Evolutionary conservation across 495 filamentous ascomycete genomes (phyloP).

Genomic region (Aspergillus sclerotiicarbonarius): DNA sequence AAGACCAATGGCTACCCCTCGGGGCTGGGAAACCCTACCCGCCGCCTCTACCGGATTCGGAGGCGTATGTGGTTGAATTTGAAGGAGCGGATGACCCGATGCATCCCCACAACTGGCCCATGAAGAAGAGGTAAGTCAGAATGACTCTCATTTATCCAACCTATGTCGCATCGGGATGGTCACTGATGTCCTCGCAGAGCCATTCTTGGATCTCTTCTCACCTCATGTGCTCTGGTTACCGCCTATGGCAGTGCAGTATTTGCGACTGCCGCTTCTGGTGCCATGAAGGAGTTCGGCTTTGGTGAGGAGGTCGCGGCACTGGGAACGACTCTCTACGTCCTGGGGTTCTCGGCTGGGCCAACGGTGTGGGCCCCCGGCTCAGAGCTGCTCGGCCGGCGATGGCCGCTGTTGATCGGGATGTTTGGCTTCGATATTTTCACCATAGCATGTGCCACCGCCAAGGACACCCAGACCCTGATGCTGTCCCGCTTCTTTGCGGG

Average conservation of each 20-base stretch:
- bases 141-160: slow-evolving; percentile 22
- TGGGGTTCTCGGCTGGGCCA: slow-evolving; percentile 53
- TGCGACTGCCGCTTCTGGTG: slow-evolving; percentile 40
- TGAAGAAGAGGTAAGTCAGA: slow-evolving; percentile 18
- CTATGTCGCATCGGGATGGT: not conserved
- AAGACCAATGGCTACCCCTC: slow-evolving; percentile 30
- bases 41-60: slow-evolving; percentile 38
- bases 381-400: slow-evolving; percentile 65
- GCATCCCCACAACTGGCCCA: slow-evolving; percentile 51
- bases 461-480: slow-evolving; percentile 54
- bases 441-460: slow-evolving; percentile 52
- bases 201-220: slow-evolving; percentile 16
- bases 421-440: slow-evolving; percentile 50
- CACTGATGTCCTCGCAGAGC: slow-evolving; percentile 6
- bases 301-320: slow-evolving; percentile 46
- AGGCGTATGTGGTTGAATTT: slow-evolving; percentile 56
- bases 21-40: slow-evolving; percentile 41
- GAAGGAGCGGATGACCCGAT: slow-evolving; percentile 47
- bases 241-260: slow-evolving; percentile 53
- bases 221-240: slow-evolving; percentile 43
- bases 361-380: slow-evolving; percentile 63
- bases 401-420: slow-evolving; percentile 49
- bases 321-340: slow-evolving; percentile 50
- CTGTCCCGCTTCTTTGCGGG: slow-evolving; percentile 48
- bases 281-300: slow-evolving; percentile 45